Percentiles rank a stretch among this genome's conserved stretches.
phyloP scores from a whole-genome alignment of 2,329 filamentous ascomycete species.

The Cercospora citrullina region DNA sequence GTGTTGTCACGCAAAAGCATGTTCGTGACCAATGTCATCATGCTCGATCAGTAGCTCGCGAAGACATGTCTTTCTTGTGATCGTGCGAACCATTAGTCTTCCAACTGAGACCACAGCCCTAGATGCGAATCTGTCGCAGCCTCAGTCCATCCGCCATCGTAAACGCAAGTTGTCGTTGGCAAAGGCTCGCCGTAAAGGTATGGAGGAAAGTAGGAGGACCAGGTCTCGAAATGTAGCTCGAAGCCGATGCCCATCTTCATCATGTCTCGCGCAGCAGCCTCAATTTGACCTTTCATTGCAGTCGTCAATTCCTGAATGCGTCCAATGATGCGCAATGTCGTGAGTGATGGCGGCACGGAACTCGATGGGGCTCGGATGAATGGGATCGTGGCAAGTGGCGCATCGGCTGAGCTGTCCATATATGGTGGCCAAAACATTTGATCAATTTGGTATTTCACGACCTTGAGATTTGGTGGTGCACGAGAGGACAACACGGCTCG shows the following conservation, averaged over 20 bases:
- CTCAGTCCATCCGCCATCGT: slow-evolving; percentile 6
- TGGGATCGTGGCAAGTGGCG: slow-evolving; percentile 15
- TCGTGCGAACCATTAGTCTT: neutral
- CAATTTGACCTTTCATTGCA: slow-evolving; percentile 4
- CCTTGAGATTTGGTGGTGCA: slow-evolving; percentile 23
- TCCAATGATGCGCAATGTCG: slow-evolving; percentile 7
- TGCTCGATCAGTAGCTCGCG: neutral
- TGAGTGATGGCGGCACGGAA: slow-evolving; percentile 13
- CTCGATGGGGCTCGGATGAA: slow-evolving; percentile 27
- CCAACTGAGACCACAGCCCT: neutral
- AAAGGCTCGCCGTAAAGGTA: slow-evolving; percentile 27
- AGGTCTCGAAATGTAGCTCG: slow-evolving; percentile 11
- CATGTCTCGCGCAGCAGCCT: slow-evolving; percentile 12
- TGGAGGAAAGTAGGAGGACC: slow-evolving; percentile 26
- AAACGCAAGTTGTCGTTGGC: slow-evolving; percentile 14
- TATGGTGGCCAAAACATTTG: slow-evolving; percentile 13
- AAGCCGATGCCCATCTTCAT: slow-evolving; percentile 16
- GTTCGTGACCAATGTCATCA: neutral
- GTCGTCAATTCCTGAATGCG: neutral
- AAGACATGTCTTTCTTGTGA: neutral
- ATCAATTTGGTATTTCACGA: slow-evolving; percentile 15
- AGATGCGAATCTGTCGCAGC: neutral
- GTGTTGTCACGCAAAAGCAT: neutral
- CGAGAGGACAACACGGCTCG: slow-evolving; percentile 26
- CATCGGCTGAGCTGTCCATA: neutral